Conservation (phyloP, 2,329 filamentous ascomycete genomes). For the Epichloe sp. region DNA sequence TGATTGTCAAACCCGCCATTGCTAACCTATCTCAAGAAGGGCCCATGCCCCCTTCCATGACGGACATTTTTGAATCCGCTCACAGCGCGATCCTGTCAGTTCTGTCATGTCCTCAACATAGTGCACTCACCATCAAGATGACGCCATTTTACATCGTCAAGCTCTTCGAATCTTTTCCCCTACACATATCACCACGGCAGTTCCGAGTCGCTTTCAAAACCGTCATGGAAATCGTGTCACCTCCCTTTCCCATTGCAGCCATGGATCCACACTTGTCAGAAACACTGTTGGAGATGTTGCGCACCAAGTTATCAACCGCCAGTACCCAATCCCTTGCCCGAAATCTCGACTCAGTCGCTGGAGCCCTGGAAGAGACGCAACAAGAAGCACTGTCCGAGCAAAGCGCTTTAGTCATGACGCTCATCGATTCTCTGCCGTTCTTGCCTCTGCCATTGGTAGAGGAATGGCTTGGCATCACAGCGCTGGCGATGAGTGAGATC, state of each 20-base stretch:
- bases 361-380: slow-evolving; percentile 11
- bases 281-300: slow-evolving; percentile 65
- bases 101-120: slow-evolving; percentile 67
- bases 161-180: slow-evolving; percentile 67
- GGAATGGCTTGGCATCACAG: slow-evolving; percentile 67
- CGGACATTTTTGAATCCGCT: slow-evolving; percentile 69
- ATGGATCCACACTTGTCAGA: slow-evolving; percentile 68
- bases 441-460: slow-evolving; percentile 57
- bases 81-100: slow-evolving; percentile 73
- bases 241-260: slow-evolving; percentile 62
- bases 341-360: slow-evolving; percentile 23
- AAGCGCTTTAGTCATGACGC: slow-evolving; percentile 58
- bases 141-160: slow-evolving; percentile 75
- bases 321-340: slow-evolving; percentile 29
- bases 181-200: slow-evolving; percentile 66
- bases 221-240: slow-evolving; percentile 66
- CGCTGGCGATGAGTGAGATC: slow-evolving; percentile 53
- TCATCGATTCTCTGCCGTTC: slow-evolving; percentile 68
- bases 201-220: slow-evolving; percentile 84
- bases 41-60: slow-evolving; percentile 30
- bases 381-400: slow-evolving; percentile 54
- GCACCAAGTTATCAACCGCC: slow-evolving; percentile 43
- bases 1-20: slow-evolving; percentile 61
- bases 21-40: slow-evolving; percentile 50
- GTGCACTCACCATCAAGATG: slow-evolving; percentile 54